Percentiles rank a stretch among this genome's conserved stretches.
Conservation (phyloP, 78 protist genomes). For the Dictyostelium discoideum region dicty_2.7 NC_007088.5:7701501-7702000, state of each 20-base stretch:
- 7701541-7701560: not conserved
- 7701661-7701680: conserved; percentile 19
- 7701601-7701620: not conserved
- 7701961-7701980: not conserved
- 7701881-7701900: not conserved
- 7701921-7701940: conserved; percentile 48
- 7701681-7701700: conserved; percentile 25
- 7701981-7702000: not conserved
- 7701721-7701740: conserved; percentile 3
- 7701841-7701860: conserved; percentile 5
- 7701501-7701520: not conserved
- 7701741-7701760: conserved; percentile 65
- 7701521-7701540: conserved; percentile 33
- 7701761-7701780: conserved; percentile 23
- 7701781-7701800: not conserved
- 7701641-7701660: conserved; percentile 71
- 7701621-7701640: conserved; percentile 21
- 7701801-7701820: not conserved
- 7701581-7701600: not conserved
- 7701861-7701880: conserved; percentile 27
- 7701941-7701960: conserved; percentile 26
- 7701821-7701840: not conserved
- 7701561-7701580: conserved; percentile 2
- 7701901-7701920: conserved; percentile 38
- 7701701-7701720: conserved; percentile 43